Conservation (phyloP, 2,329 filamentous ascomycete species). For the Akanthomyces muscarius region DNA sequence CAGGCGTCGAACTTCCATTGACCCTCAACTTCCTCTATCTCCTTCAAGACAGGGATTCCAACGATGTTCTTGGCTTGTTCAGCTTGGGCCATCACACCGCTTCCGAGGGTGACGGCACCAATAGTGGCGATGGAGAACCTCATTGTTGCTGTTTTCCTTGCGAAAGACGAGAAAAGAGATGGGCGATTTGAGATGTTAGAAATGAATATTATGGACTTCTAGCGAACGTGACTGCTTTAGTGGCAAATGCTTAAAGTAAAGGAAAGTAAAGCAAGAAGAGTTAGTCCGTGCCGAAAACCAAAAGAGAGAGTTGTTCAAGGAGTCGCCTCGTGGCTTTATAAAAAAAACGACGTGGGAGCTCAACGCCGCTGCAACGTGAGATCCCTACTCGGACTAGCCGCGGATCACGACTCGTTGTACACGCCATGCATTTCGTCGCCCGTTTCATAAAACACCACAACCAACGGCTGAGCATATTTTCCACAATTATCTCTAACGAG, state of each 20-base stretch:
- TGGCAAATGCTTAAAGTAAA: neutral
- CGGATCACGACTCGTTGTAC: neutral
- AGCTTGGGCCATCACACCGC: neutral
- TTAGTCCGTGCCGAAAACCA: neutral
- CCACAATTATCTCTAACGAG: neutral
- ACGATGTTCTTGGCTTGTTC: neutral
- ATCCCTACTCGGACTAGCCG: neutral
- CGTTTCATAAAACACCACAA: neutral
- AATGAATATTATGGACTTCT: neutral
- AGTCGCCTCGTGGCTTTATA: neutral
- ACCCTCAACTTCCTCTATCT: neutral
- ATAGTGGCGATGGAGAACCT: neutral
- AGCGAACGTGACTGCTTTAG: neutral
- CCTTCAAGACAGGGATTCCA: neutral
- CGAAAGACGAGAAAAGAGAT: neutral
- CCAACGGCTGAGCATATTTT: neutral
- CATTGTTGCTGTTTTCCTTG: neutral
- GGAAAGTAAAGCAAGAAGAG: neutral
- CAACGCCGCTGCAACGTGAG: neutral
- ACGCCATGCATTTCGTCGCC: neutral
- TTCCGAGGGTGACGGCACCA: conserved; percentile 1
- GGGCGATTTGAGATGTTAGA: neutral
- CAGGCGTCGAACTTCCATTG: neutral
- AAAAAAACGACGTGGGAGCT: neutral
- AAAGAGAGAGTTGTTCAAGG: neutral